Evolutionary conservation across 1,284 basidiomycete genomes (phyloP).

Genomic region (Ganoderma multipileum): DNA sequence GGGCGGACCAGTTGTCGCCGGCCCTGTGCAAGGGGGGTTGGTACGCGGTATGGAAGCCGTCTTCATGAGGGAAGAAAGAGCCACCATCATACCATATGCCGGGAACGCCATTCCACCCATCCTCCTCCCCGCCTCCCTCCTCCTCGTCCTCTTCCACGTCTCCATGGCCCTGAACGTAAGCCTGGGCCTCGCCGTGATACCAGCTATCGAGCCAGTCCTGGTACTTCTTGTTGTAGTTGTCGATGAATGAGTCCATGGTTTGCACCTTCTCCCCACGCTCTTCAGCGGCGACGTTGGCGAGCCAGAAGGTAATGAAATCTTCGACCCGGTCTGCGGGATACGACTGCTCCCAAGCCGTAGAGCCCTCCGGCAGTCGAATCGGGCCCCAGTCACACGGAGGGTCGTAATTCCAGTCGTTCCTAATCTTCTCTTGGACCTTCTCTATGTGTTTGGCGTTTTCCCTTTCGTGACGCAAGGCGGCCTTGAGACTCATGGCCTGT

Average conservation of each 20-base stretch:
- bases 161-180: constrained; percentile 12
- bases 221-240: constrained; percentile 36
- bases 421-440: constrained; percentile 19
- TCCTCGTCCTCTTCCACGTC: constrained; percentile 8
- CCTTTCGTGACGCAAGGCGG: constrained; percentile 28
- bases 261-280: constrained; percentile 55
- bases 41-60: constrained; percentile 4
- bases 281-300: constrained; percentile 56
- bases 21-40: not conserved
- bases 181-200: constrained; percentile 6
- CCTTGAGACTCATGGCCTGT: constrained; percentile 27
- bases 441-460: constrained; percentile 23
- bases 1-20: not conserved
- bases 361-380: constrained; percentile 44
- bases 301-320: constrained; percentile 58
- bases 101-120: constrained; percentile 12
- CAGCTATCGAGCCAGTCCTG: constrained; percentile 35
- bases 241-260: constrained; percentile 57
- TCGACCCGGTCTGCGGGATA: constrained; percentile 49
- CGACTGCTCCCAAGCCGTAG: constrained; percentile 57
- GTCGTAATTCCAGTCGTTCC: constrained; percentile 15
- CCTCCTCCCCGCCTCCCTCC: constrained; percentile 15
- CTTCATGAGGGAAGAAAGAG: constrained; percentile 18
- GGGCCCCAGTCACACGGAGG: constrained; percentile 27
- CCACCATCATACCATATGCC: constrained; percentile 22